Base-by-base conservation (phyloP, 345 rosid genomes). In the Linum tenue region DNA sequence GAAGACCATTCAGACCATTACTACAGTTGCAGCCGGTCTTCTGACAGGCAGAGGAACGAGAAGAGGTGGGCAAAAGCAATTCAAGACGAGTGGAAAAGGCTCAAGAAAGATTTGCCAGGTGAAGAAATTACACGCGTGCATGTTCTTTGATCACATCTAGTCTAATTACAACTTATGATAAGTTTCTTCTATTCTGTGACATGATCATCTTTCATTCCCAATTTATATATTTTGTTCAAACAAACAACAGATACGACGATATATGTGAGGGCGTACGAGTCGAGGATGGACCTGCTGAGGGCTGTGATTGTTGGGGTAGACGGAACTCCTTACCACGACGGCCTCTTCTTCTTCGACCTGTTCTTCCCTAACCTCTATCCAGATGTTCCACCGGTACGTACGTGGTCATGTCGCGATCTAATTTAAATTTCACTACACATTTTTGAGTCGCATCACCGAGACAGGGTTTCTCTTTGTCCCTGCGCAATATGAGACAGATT, bases 271-370 rank as follows among this genome's bases (percentile, higher is more conserved):
- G 96, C 76, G 56, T 92, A 83, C 75, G 97, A 92, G 74, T 73
- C 94, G 70, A 82, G 98, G 77, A 88, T 92, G 97, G 98, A 92
- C 77, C 84, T 90, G 62, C 70, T 90, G 81, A 85, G 97, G 76
- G 97, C 97, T 75, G 97, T 86, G 55, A 90, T 92, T 62, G 72
- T 88, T 22, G 98, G 98, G 79, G 94, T 96, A 14, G 90, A 88
- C 64, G 97, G 90, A 63, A 92, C 98, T 70, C 98, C 98, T 31
- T 92, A 92, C 75, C 97, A 88, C 56, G 96, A 92, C 56, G 97
- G 98, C 73, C 89, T 92, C 58, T 92, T 84, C 76, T 92, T 92
- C 82, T 88, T 90, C 71, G 98, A 92, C 70, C 72, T 92, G 69
- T 83, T 67, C 84, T 92, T 92, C 76, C 98, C 97, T 56, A 61